A percentile compares a stretch with the other conserved stretches of the same genome.
Evolutionary conservation across 2,329 filamentous ascomycete species (phyloP).

Genomic region (Talaromyces sp.): DNA sequence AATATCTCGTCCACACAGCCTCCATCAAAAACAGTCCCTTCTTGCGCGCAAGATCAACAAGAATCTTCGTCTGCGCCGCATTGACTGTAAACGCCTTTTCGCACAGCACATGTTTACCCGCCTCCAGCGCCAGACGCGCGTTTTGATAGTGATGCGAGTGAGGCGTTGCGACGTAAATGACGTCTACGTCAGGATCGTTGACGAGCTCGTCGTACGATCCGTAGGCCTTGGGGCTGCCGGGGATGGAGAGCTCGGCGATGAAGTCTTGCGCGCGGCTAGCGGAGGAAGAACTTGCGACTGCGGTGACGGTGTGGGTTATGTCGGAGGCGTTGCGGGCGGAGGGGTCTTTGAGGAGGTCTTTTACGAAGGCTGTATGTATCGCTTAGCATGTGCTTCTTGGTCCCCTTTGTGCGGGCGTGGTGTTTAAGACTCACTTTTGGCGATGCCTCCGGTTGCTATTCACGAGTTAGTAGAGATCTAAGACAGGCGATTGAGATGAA

Average conservation of each 20-base stretch:
- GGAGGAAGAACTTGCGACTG: slow-evolving; percentile 71
- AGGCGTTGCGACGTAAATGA: slow-evolving; percentile 85
- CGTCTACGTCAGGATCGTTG: slow-evolving; percentile 73
- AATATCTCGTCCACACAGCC: slow-evolving; percentile 86
- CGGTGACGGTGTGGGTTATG: slow-evolving; percentile 72
- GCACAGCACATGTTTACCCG: slow-evolving; percentile 79
- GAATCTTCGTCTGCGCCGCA: slow-evolving; percentile 69
- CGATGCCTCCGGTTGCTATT: slow-evolving; percentile 47
- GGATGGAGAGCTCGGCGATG: slow-evolving; percentile 68
- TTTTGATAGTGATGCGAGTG: slow-evolving; percentile 95
- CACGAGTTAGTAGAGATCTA: not conserved
- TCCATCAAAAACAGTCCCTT: slow-evolving; percentile 80
- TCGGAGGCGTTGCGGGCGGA: slow-evolving; percentile 67
- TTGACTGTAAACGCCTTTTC: slow-evolving; percentile 90
- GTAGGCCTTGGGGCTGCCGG: slow-evolving; percentile 67
- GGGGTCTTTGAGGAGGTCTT: slow-evolving; percentile 76
- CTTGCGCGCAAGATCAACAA: slow-evolving; percentile 68
- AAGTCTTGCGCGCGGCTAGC: slow-evolving; percentile 71
- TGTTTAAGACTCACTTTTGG: slow-evolving; percentile 33
- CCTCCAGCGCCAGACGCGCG: slow-evolving; percentile 76
- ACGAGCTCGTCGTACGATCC: slow-evolving; percentile 81
- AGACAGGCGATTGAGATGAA: too few species aligned
- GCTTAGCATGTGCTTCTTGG: not conserved
- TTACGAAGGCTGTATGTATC: slow-evolving; percentile 58
- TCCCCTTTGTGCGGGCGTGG: not conserved